Evolutionary conservation across 2,329 filamentous ascomycete species (phyloP).

Genomic region (Clonostachys sp.): DNA sequence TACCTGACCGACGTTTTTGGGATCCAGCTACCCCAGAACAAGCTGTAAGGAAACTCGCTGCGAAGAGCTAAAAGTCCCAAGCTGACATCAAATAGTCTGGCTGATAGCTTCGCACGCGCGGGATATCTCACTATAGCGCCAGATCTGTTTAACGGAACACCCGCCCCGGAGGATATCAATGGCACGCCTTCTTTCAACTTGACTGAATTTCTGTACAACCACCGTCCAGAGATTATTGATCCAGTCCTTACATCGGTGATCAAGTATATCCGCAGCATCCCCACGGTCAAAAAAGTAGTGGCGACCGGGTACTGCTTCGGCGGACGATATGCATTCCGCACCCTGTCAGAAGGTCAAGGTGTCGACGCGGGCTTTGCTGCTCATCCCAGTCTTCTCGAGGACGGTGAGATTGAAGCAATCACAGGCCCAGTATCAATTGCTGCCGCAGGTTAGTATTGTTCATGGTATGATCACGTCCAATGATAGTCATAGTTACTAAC

Average conservation of each 20-base stretch:
- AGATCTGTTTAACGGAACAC: conserved; percentile 15
- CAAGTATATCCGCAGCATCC: conserved; percentile 25
- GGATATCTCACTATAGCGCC: conserved; percentile 16
- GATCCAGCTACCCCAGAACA: conserved; percentile 10
- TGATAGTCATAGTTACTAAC: not conserved
- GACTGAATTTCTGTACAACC: conserved; percentile 10
- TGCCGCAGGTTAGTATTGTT: conserved; percentile 39
- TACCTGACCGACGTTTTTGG: conserved; percentile 11
- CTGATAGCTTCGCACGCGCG: conserved; percentile 16
- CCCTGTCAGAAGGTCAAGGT: conserved; percentile 40
- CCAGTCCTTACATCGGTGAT: conserved; percentile 11
- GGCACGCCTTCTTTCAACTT: conserved; percentile 9
- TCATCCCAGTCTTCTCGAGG: conserved; percentile 53
- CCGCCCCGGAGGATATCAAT: conserved; percentile 10
- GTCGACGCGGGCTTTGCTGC: conserved; percentile 39
- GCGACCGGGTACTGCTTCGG: conserved; percentile 59
- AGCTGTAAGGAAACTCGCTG: conserved; percentile 1
- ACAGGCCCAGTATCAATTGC: conserved; percentile 49
- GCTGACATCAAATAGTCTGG: conserved; percentile 7
- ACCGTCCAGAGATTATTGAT: conserved; percentile 10
- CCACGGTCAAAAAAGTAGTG: conserved; percentile 41
- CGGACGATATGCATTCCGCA: conserved; percentile 48
- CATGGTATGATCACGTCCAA: not conserved
- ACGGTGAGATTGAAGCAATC: conserved; percentile 48
- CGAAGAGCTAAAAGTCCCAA: too few species aligned